A percentile compares a stretch with the other conserved stretches of the same genome.
Evolutionary conservation across 148 eudicot species (phyloP).

Genomic region (Rhododendron simsii): DNA sequence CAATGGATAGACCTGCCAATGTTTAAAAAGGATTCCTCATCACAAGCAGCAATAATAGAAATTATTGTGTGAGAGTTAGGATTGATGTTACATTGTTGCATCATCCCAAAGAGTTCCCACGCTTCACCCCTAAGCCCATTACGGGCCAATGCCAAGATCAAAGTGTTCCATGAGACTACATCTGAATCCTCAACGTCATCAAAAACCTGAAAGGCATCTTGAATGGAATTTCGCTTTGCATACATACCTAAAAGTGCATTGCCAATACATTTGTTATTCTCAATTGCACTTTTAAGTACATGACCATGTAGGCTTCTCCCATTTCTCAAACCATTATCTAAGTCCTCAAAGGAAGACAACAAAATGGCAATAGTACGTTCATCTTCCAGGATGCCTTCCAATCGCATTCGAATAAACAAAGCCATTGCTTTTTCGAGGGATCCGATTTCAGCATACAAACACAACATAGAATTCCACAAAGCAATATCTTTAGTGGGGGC

Average conservation of each 20-base stretch:
- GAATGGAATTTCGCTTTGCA: conserved; percentile 15
- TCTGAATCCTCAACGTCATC: conserved; percentile 18
- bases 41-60: conserved; percentile 33
- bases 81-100: conserved; percentile 24
- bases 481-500: conserved; percentile 25
- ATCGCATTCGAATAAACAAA: conserved; percentile 31
- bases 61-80: conserved; percentile 43
- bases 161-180: conserved; percentile 37
- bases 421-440: conserved; percentile 24
- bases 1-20: conserved; percentile 42
- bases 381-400: conserved; percentile 27
- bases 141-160: conserved; percentile 29
- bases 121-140: conserved; percentile 25
- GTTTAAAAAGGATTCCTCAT: conserved; percentile 17
- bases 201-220: conserved; percentile 29
- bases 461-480: conserved; percentile 48
- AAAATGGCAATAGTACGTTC: conserved; percentile 32
- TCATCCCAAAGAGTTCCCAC: conserved; percentile 34
- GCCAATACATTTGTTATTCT: conserved; percentile 14
- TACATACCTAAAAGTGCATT: conserved; percentile 41
- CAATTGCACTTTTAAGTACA: conserved; percentile 25
- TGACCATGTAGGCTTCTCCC: conserved; percentile 38
- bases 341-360: conserved; percentile 25
- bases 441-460: conserved; percentile 21
- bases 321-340: conserved; percentile 14